phyloP scores from a whole-genome alignment of 2,329 filamentous ascomycete species.

The Sporothrix protearum region DNA sequence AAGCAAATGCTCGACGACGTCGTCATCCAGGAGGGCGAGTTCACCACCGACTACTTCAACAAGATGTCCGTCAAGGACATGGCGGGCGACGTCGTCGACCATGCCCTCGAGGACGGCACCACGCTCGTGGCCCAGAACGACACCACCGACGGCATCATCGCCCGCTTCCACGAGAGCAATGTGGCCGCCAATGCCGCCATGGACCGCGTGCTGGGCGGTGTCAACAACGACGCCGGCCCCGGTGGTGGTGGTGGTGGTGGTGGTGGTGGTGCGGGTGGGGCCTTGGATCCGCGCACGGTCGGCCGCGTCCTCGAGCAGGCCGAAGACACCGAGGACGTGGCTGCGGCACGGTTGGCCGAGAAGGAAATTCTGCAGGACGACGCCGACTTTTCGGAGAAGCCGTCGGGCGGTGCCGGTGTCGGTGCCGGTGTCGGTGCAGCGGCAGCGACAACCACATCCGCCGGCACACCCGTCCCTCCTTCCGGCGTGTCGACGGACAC shows the following conservation, averaged over 20 bases:
- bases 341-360: conserved; percentile 80
- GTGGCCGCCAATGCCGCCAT: conserved; percentile 77
- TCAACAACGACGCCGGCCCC: conserved; percentile 47
- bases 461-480: conserved; percentile 34
- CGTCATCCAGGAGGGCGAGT: conserved; percentile 96
- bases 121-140: conserved; percentile 27
- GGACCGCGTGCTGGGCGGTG: conserved; percentile 73
- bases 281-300: conserved; percentile 55
- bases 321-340: conserved; percentile 88
- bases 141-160: neutral
- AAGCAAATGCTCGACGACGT: conserved; percentile 98
- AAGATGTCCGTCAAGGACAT: conserved; percentile 69
- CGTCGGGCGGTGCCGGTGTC: conserved; percentile 34
- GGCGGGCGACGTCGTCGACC: conserved; percentile 39
- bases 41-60: conserved; percentile 95
- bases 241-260: no score
- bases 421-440: conserved; percentile 40
- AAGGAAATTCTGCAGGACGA: conserved; percentile 86
- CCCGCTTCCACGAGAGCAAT: conserved; percentile 54
- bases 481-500: conserved; percentile 53
- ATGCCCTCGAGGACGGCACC: conserved; percentile 32
- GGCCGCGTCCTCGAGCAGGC: conserved; percentile 78
- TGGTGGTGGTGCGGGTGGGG: no score
- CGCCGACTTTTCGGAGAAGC: conserved; percentile 73
- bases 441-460: conserved; percentile 48